phyloP scores from a whole-genome alignment of 73 alveolate species.

The Stentor roeselii region DNA sequence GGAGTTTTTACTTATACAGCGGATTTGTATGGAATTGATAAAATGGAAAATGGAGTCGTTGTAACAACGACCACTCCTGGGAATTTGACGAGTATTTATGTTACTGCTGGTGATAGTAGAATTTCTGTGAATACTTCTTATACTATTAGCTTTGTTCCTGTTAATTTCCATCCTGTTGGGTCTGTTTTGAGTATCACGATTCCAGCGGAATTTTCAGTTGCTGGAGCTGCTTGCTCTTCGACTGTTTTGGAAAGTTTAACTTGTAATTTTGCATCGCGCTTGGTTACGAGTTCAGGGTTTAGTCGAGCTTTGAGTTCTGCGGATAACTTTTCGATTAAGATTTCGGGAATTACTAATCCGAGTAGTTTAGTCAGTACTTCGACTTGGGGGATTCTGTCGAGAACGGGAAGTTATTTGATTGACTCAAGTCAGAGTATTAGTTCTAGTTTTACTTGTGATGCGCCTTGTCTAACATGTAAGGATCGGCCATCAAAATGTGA shows the following conservation, averaged over 20 bases:
- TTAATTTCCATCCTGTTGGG: constrained; percentile 8
- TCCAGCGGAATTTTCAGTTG: background rate
- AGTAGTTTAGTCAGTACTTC: background rate
- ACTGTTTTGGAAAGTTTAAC: background rate
- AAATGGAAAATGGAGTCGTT: background rate
- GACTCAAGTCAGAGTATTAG: background rate
- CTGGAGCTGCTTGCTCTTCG: background rate
- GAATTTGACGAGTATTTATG: background rate
- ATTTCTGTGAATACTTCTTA: background rate
- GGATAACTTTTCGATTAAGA: background rate
- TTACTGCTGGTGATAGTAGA: constrained; percentile 16
- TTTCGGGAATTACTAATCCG: background rate
- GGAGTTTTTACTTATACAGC: background rate
- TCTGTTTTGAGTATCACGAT: background rate
- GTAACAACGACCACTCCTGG: constrained; percentile 10
- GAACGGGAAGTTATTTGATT: constrained; percentile 16
- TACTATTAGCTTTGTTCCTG: constrained; percentile 3
- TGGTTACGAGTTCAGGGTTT: background rate
- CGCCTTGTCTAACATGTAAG: background rate
- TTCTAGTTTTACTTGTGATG: background rate
- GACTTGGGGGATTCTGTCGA: background rate
- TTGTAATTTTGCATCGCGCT: background rate
- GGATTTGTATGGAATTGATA: background rate
- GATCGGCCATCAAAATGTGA: background rate
- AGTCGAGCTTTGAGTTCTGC: background rate